A percentile compares a stretch with the other conserved stretches of the same genome.
These are phyloP conservation scores for Puccinia horiana DNA, from an alignment of 1,284 basidiomycete genomes.

Conservation along the genomic window DNA sequence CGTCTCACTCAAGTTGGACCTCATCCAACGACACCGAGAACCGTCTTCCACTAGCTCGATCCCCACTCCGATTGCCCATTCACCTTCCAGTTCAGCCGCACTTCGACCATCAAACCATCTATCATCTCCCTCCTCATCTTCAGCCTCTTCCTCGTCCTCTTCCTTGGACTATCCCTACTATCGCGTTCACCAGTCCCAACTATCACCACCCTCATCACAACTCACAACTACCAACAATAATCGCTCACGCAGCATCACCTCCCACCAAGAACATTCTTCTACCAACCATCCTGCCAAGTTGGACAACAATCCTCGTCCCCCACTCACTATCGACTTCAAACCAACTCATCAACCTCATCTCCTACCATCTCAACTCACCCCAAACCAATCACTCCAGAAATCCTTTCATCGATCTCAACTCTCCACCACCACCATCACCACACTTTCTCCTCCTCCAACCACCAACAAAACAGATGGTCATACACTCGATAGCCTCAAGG, in stretches of 20 bases:
- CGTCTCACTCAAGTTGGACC: conserved; percentile 13
- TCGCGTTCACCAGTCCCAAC: background rate
- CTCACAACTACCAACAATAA: background rate
- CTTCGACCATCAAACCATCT: background rate
- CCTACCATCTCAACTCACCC: background rate
- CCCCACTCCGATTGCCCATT: background rate
- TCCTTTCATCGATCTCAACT: background rate
- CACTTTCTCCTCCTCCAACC: background rate
- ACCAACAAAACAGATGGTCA: background rate
- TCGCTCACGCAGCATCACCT: too few species aligned
- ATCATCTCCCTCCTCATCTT: background rate
- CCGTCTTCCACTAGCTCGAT: background rate
- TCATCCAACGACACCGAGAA: conserved; percentile 20
- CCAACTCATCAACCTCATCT: conserved; percentile 12
- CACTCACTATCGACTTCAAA: conserved; percentile 22
- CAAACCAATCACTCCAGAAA: background rate
- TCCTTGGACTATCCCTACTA: background rate
- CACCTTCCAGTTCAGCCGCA: background rate
- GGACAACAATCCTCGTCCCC: background rate
- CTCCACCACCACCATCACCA: conserved; percentile 1
- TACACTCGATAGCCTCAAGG: background rate
- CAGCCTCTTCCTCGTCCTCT: background rate
- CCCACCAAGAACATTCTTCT: background rate
- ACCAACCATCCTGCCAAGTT: background rate
- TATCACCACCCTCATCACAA: background rate